Evolutionary conservation across 78 protist species (phyloP).

Genomic region (Paulinella micropora): DNA sequence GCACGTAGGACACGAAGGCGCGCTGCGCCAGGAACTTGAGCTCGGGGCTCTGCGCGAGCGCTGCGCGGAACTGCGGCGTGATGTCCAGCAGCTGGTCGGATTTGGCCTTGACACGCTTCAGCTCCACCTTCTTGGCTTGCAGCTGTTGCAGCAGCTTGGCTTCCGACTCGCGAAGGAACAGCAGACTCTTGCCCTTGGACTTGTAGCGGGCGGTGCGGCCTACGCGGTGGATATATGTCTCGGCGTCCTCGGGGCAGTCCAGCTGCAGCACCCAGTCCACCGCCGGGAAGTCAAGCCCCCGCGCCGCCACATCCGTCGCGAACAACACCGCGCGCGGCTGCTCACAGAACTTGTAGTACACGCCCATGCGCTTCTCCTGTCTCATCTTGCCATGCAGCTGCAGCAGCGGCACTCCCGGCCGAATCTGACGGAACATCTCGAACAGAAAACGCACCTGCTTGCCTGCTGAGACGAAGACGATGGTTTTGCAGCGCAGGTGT

Average conservation of each 20-base stretch:
- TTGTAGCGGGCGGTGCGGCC: conserved; percentile 88
- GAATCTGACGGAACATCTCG: neutral
- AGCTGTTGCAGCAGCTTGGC: neutral
- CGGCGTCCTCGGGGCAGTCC: conserved; percentile 70
- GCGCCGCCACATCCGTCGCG: conserved; percentile 17
- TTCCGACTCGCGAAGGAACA: conserved; percentile 8
- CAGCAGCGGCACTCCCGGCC: conserved; percentile 2
- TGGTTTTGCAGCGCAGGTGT: conserved; percentile 56
- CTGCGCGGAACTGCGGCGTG: neutral
- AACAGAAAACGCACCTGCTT: conserved; percentile 56
- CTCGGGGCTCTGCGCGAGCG: conserved; percentile 27
- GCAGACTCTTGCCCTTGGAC: conserved; percentile 23
- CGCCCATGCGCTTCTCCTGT: neutral
- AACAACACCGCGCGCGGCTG: no score
- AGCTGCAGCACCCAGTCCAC: conserved; percentile 33
- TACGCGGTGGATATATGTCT: conserved; percentile 89
- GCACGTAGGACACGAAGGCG: conserved; percentile 50
- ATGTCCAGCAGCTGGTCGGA: neutral
- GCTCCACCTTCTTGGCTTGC: neutral
- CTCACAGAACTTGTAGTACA: neutral
- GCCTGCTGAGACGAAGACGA: conserved; percentile 79
- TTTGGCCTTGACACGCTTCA: neutral
- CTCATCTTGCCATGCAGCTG: conserved; percentile 15
- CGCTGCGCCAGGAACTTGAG: conserved; percentile 45
- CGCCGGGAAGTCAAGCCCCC: conserved; percentile 47